A percentile compares a stretch with the other conserved stretches of the same genome.
Evolutionary conservation across 352 stramenopile genomes (phyloP).

Genomic region (Albugo candida): DNA sequence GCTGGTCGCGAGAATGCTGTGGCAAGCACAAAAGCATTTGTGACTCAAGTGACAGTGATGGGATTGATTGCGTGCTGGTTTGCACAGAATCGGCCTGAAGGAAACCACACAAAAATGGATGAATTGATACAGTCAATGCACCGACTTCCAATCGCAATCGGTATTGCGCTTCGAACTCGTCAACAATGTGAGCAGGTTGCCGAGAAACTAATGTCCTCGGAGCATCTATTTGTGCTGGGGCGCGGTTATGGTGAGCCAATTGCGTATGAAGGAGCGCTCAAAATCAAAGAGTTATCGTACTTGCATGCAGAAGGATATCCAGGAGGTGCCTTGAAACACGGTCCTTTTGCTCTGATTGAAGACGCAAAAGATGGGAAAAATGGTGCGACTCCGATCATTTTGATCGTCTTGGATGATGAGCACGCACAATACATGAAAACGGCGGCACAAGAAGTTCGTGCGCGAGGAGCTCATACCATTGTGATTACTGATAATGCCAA

Average conservation of each 20-base stretch:
- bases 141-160: conserved; percentile 93
- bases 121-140: conserved; percentile 91
- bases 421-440: conserved; percentile 93
- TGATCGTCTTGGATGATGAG: conserved; percentile 94
- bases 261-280: conserved; percentile 93
- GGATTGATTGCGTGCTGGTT: conserved; percentile 81
- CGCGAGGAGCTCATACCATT: conserved; percentile 90
- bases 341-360: conserved; percentile 97
- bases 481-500: conserved; percentile 94
- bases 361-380: conserved; percentile 82
- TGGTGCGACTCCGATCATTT: conserved; percentile 92
- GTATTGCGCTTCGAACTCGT: conserved; percentile 89
- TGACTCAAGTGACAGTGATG: conserved; percentile 90
- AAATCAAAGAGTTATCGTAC: conserved; percentile 99
- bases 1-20: conserved; percentile 95
- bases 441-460: conserved; percentile 89
- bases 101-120: conserved; percentile 68
- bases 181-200: conserved; percentile 83
- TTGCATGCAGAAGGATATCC: conserved; percentile 96
- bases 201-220: conserved; percentile 67
- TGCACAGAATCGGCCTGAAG: conserved; percentile 73
- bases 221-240: conserved; percentile 92
- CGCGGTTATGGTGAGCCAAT: conserved; percentile 89
- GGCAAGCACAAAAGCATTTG: conserved; percentile 98
- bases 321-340: conserved; percentile 95